Evolutionary conservation across 768 basidiomycete species (phyloP), one percentile per base, ranked within the genome.

Genomic region (Suillus subalutaceus): DNA sequence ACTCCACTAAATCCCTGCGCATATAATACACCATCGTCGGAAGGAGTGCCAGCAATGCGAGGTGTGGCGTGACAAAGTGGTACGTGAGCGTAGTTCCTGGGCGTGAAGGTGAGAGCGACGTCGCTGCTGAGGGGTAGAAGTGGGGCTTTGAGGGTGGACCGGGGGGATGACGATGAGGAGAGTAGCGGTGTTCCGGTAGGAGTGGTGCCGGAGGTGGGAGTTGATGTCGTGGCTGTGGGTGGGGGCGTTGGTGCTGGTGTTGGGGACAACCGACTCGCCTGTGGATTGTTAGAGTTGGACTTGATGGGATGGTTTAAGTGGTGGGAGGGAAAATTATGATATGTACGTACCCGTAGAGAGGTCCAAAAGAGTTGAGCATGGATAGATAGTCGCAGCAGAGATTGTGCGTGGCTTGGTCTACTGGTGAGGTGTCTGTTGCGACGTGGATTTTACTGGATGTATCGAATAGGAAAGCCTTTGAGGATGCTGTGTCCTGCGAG

Each of bases 401-500:
- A 67, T 90, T 93, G 72, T 96, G 90, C 0, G 93, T 96, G 6
- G 90, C 89, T 65, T 90, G 85, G 74, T 98, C 96, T 37, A 97
- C 92, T 6, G 96, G 94, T 0, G 93, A 94, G 20, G 90, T 90
- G 72, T 99, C 97, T 13, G 96, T 96, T 13, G 96, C 96, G n/a
- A 98, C 84, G 73, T 96, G 96, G 35, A 97, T 80, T 59, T 93
- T 85, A 30, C 94, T 94, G 5, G 83, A 83, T 20, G 87, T 89
- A 73, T 99, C 96, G 70, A 97, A 98, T 16, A 99, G 79, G 74
- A 96, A 99, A 0, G 95, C 93, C 75, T 99, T 99, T 44, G 93
- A 90, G 38, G 96, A 92, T 72, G 93, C 92, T 2, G 93, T 96
- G 67, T 94, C 94, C 94, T 97, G 70, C 20, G 61, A 18, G 5